Percentiles rank a stretch among this genome's conserved stretches.
Evolutionary conservation across 345 rosid species (phyloP).

Genomic region (Eucalyptus marginata): DNA sequence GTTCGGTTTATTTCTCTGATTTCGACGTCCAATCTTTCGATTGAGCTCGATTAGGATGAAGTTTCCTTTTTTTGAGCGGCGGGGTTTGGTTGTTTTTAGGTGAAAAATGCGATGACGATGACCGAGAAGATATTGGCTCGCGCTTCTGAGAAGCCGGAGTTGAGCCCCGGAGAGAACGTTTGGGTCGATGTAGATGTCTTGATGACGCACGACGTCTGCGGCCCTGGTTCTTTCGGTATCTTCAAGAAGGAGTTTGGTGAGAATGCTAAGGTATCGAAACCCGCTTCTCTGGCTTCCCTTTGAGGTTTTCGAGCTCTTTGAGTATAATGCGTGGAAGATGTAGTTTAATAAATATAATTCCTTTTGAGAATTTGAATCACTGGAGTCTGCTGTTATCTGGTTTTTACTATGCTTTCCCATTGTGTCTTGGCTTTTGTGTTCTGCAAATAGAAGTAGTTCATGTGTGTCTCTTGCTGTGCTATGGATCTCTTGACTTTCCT

Average conservation of each 20-base stretch:
- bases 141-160: constrained; percentile 62
- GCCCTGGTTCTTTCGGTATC: constrained; percentile 89
- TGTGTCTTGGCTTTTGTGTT: background rate
- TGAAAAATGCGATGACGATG: constrained; percentile 90
- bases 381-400: background rate
- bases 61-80: background rate
- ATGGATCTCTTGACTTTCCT: background rate
- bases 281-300: background rate
- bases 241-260: constrained; percentile 88
- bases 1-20: constrained; percentile 14
- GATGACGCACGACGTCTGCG: constrained; percentile 98
- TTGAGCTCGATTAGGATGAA: background rate
- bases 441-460: background rate
- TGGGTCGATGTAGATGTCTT: constrained; percentile 89
- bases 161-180: constrained; percentile 85
- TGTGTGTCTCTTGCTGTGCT: background rate
- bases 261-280: constrained; percentile 55
- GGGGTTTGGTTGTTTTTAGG: constrained; percentile 23
- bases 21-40: background rate
- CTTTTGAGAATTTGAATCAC: background rate
- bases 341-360: background rate
- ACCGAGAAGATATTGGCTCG: constrained; percentile 90
- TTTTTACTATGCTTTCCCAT: background rate
- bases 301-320: background rate
- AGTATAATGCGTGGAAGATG: background rate